Conservation (phyloP, 1,284 basidiomycete genomes). For the Puccinia hordei region DNA sequence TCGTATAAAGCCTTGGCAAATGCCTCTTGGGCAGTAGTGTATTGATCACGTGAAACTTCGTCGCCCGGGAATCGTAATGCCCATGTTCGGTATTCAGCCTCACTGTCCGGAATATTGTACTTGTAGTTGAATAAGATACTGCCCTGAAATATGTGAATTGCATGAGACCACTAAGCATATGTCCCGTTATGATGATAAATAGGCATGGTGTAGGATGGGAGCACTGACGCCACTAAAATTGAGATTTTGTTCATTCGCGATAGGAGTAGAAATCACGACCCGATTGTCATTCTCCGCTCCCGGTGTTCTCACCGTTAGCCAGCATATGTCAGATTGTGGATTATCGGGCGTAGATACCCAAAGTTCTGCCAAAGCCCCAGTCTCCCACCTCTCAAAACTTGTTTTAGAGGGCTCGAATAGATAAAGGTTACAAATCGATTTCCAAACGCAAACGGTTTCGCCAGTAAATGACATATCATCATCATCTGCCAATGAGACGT, state of each 20-base stretch:
- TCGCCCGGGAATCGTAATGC: slow-evolving; percentile 29
- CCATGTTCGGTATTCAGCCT: slow-evolving; percentile 21
- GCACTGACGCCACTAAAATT: background rate
- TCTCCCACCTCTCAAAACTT: background rate
- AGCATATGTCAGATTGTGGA: slow-evolving; percentile 28
- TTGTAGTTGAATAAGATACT: slow-evolving; percentile 28
- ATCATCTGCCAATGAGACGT: background rate
- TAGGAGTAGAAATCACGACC: slow-evolving; percentile 17
- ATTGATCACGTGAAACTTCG: slow-evolving; percentile 26
- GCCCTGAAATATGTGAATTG: slow-evolving; percentile 14
- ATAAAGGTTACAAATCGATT: slow-evolving; percentile 25
- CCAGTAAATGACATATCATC: background rate
- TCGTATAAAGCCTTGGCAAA: slow-evolving; percentile 46
- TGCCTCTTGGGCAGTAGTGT: slow-evolving; percentile 42
- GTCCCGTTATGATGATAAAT: too few species aligned
- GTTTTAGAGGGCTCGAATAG: background rate
- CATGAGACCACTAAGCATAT: background rate
- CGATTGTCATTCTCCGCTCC: background rate
- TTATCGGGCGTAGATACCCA: slow-evolving; percentile 35
- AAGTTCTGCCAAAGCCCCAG: slow-evolving; percentile 16
- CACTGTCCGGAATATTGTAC: background rate
- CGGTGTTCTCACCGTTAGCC: slow-evolving; percentile 15
- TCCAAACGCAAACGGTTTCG: slow-evolving; percentile 14
- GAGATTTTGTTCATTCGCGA: slow-evolving; percentile 12
- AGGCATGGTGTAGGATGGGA: background rate